Conservation (phyloP, 2,329 filamentous ascomycete species). For the Diplodia scrobiculata region DNA sequence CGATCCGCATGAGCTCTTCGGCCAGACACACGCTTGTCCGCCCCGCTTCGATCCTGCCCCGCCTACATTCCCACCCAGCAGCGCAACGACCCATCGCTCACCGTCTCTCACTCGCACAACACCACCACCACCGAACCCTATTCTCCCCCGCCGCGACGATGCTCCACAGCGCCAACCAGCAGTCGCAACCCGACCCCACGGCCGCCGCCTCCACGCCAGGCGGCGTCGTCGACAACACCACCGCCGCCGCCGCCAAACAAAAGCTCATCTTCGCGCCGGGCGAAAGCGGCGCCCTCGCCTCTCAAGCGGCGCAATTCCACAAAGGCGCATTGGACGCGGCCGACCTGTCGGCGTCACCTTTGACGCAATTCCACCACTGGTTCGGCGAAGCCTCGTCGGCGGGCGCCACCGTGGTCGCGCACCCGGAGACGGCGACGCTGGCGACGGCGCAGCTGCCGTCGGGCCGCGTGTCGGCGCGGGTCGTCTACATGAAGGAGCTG, state of each 20-base stretch:
- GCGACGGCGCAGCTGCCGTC: constrained; percentile 82
- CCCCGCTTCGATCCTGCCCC: not conserved
- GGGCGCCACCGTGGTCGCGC: constrained; percentile 57
- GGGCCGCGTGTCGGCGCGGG: constrained; percentile 78
- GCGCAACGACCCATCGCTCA: not conserved
- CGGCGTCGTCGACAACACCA: not conserved
- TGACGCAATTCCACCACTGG: constrained; percentile 87
- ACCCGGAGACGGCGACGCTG: constrained; percentile 86
- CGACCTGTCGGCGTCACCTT: constrained; percentile 67
- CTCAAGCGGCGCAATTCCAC: constrained; percentile 75
- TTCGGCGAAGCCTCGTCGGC: constrained; percentile 69
- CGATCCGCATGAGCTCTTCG: not conserved
- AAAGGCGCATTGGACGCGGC: constrained; percentile 62
- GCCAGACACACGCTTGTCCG: not conserved
- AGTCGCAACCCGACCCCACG: not conserved
- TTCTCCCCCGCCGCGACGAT: constrained; percentile 2
- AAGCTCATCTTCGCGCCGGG: constrained; percentile 64
- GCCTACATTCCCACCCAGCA: not conserved
- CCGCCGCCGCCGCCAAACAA: not conserved
- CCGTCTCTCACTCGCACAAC: not conserved
- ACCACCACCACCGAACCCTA: not conserved
- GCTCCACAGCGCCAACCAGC: constrained; percentile 1
- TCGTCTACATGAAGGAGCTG: constrained; percentile 95
- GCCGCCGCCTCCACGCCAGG: not conserved
- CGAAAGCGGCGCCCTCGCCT: constrained; percentile 50